phyloP scores from a whole-genome alignment of 768 basidiomycete genomes.

The Nevesoporus exiguus region DNA sequence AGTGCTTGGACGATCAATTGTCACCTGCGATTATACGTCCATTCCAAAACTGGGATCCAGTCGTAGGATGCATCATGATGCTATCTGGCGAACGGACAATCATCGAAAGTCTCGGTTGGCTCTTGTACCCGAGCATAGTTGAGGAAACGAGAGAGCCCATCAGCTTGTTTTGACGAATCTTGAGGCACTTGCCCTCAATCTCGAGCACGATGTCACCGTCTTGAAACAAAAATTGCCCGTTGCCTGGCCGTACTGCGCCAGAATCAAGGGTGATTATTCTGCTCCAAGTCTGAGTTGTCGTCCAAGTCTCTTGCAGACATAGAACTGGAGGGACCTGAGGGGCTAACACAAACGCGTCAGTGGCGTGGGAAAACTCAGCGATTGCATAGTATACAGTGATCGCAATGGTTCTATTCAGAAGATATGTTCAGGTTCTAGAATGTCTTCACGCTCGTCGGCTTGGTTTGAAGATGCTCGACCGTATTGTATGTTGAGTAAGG shows the following conservation, averaged over 20 bases:
- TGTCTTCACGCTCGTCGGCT: too few species aligned
- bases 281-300: not conserved
- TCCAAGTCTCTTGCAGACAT: too few species aligned
- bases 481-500: too few species aligned
- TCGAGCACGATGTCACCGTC: slow-evolving; percentile 37
- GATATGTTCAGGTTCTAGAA: too few species aligned
- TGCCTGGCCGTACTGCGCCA: not conserved
- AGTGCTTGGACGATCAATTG: slow-evolving; percentile 1
- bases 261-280: not conserved
- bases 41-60: slow-evolving; percentile 30
- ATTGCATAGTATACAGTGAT: too few species aligned
- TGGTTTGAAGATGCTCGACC: too few species aligned
- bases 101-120: slow-evolving; percentile 30
- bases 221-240: slow-evolving; percentile 26
- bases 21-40: slow-evolving; percentile 36
- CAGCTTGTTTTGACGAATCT: slow-evolving; percentile 24
- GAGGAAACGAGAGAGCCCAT: slow-evolving; percentile 29
- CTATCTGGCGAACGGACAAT: slow-evolving; percentile 31
- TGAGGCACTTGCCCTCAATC: slow-evolving; percentile 22
- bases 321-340: too few species aligned
- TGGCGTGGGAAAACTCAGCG: not conserved
- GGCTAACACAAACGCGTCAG: not conserved
- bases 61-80: slow-evolving; percentile 24
- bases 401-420: too few species aligned
- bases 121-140: slow-evolving; percentile 34